Conservation (phyloP, 176 grass and related monocot genomes). For the Canna indica region DNA sequence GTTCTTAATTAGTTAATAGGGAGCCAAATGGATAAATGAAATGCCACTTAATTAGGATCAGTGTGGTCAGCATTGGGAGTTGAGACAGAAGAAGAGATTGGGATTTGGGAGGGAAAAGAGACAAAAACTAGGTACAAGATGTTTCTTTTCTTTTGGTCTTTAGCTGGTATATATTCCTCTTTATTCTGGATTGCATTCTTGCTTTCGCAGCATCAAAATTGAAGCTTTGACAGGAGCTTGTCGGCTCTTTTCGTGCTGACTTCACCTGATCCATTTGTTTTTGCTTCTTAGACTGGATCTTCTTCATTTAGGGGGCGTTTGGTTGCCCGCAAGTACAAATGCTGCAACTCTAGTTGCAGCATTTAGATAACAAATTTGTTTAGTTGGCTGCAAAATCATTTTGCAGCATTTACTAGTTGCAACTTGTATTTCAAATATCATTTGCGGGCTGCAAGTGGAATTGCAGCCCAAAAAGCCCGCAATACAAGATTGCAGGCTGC, state of each 20-base stretch:
- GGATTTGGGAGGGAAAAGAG: constrained; percentile 1
- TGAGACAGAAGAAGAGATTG: neutral
- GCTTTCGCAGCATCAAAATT: constrained; percentile 2
- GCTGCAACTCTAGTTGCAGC: too few relatives aligned
- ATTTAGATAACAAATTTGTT: too few relatives aligned
- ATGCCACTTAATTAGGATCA: neutral
- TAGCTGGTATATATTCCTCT: neutral
- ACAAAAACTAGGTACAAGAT: neutral
- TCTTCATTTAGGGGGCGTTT: too few relatives aligned
- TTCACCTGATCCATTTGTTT: neutral
- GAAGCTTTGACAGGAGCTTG: constrained; percentile 4
- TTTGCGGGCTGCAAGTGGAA: too few relatives aligned
- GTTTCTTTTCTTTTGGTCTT: neutral
- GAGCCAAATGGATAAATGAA: too few relatives aligned
- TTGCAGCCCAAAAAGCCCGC: too few relatives aligned
- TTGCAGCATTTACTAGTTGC: too few relatives aligned
- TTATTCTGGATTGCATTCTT: neutral
- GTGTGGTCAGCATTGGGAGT: neutral
- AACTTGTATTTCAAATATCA: too few relatives aligned
- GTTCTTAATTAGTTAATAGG: too few relatives aligned
- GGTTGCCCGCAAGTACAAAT: too few relatives aligned
- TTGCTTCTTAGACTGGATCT: neutral
- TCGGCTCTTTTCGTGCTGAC: neutral
- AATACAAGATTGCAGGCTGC: too few relatives aligned
- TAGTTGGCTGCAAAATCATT: too few relatives aligned